Conservation (phyloP, 345 rosid species). For the Melaleuca alternifolia region DNA sequence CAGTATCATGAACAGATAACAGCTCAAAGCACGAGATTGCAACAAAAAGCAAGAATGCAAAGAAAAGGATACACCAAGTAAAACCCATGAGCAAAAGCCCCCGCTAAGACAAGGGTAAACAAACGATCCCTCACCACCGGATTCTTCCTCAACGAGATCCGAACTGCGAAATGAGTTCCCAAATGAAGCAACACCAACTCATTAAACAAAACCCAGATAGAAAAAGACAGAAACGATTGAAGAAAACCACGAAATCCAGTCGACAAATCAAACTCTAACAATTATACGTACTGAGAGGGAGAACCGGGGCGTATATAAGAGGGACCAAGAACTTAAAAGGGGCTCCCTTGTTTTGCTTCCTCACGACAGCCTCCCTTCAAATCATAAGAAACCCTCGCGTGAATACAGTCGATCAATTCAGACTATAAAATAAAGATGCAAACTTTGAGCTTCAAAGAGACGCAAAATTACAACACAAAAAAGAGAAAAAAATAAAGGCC, state of each 20-base stretch:
- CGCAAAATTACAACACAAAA: neutral
- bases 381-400: neutral
- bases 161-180: conserved; percentile 27
- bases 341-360: conserved; percentile 42
- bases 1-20: neutral
- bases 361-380: conserved; percentile 12
- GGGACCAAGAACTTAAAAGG: conserved; percentile 76
- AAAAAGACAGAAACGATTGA: neutral
- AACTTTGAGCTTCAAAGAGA: neutral
- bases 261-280: neutral
- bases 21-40: neutral
- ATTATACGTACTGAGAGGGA: conserved; percentile 58
- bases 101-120: conserved; percentile 69
- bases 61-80: conserved; percentile 90
- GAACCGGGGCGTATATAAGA: conserved; percentile 81
- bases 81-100: conserved; percentile 81
- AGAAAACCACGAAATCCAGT: neutral
- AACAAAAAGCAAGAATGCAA: neutral
- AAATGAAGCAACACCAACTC: neutral
- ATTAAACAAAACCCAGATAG: neutral
- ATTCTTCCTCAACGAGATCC: conserved; percentile 56
- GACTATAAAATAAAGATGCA: neutral
- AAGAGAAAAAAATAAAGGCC: rapidly evolving
- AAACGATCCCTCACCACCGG: conserved; percentile 81
- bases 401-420: neutral